These are phyloP conservation scores for Fragaria iinumae DNA, from an alignment of 306 rosid species.

Conservation along the genomic window DNA sequence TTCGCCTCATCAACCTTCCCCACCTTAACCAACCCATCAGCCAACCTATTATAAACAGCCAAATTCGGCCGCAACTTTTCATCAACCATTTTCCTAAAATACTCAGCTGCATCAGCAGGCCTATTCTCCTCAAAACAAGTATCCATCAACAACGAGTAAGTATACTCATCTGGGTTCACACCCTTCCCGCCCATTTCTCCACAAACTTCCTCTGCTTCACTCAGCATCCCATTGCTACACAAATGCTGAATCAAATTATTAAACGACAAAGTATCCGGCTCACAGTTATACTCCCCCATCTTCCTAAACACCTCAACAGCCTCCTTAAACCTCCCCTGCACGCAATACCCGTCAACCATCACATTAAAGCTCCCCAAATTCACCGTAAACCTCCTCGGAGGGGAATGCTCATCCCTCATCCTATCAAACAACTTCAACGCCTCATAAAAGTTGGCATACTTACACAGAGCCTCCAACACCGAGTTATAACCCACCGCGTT, in stretches of 20 bases:
- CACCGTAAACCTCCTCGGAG: conserved; percentile 52
- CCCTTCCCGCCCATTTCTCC: conserved; percentile 75
- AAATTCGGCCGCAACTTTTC: conserved; percentile 78
- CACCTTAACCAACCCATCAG: conserved; percentile 70
- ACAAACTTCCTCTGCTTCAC: conserved; percentile 73
- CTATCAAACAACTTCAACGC: conserved; percentile 70
- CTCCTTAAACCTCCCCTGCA: conserved; percentile 58
- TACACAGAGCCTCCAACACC: conserved; percentile 75
- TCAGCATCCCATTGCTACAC: conserved; percentile 62
- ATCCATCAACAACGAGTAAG: conserved; percentile 82
- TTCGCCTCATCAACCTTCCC: conserved; percentile 73
- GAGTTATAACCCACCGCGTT: conserved; percentile 69
- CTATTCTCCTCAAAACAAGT: conserved; percentile 75
- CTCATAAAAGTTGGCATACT: conserved; percentile 70
- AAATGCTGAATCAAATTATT: conserved; percentile 87
- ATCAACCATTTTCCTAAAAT: conserved; percentile 80
- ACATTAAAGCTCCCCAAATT: conserved; percentile 96
- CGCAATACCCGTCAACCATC: conserved; percentile 75
- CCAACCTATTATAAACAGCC: conserved; percentile 79
- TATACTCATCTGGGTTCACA: conserved; percentile 85
- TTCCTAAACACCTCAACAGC: conserved; percentile 76
- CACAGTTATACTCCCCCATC: conserved; percentile 79
- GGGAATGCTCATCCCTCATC: conserved; percentile 62
- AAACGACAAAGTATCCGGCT: conserved; percentile 71
- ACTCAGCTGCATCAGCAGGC: conserved; percentile 82